Base-by-base conservation (phyloP, 2,329 filamentous ascomycete species). In the Neonectria sp. region DNA sequence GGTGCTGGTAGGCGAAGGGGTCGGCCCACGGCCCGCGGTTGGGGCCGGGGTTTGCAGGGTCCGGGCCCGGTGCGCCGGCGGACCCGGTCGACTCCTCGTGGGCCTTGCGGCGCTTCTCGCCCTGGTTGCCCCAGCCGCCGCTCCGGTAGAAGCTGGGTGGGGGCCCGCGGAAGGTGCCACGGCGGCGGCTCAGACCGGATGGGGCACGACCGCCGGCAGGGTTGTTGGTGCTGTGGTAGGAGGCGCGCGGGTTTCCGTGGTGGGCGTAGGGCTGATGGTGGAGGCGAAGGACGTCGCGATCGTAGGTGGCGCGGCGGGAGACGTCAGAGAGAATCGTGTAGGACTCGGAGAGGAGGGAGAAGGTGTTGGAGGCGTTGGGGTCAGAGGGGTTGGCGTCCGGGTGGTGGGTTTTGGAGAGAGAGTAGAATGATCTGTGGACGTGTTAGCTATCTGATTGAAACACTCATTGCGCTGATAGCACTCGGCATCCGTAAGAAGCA, bases 331-430 rank as follows among this genome's bases (percentile, higher is more conserved):
- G 92, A 51, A 93, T 81, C 65, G 90, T 86, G 85, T 97, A 98
- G 73, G 95, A 95, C 79, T 96, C 92, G 78, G 90, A 92, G 79
- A 98, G 92, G 73, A 90, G 88, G 80, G 95, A 90, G 86, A 97
- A 99, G 78, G 91, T 93, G 65, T 89, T 83, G 4, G 91, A 86
- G 69, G 95, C 93, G 65, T 83, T 79, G 5, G 93, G 92, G 81
- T 97, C 92, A 73, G 88, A 78, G 67, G 88, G 93, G 85, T 98
- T 97, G 79, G 91, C 90, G 86, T 99, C 96, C 1, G 96, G 96
- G 82, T 99, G 96, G 86, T 97, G 92, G 60, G 88, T 84, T 82
- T 98, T 97, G 77, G 95, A 97, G 79, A 98, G 93, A 68, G 88
- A 82, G 86, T 98, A 98, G 88, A 98, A 99, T 73, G 89, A 89